A percentile compares a stretch with the other conserved stretches of the same genome.
Conservation (phyloP, 257 asterid genomes). For the Gynochthodes officinalis region DNA sequence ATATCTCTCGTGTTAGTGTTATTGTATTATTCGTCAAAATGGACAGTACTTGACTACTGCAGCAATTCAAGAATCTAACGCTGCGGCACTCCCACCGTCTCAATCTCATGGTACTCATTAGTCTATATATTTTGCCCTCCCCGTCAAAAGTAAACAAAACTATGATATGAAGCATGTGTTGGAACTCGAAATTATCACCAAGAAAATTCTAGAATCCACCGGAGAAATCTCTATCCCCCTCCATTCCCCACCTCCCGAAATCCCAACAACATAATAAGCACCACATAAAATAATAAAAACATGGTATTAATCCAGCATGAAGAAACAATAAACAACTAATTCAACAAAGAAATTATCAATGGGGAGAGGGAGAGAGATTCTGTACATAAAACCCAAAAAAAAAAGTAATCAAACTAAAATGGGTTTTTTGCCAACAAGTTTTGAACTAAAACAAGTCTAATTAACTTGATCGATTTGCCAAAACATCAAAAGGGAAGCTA, state of each 20-base stretch:
- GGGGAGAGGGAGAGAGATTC: too few relatives aligned
- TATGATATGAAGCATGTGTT: neutral
- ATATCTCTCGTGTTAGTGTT: too few relatives aligned
- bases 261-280: too few relatives aligned
- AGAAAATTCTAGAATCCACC: slow-evolving; percentile 13
- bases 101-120: neutral
- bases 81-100: too few relatives aligned
- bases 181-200: neutral
- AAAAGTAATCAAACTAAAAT: neutral
- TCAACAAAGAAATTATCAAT: neutral
- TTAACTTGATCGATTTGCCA: too few relatives aligned
- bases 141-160: too few relatives aligned
- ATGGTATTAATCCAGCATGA: too few relatives aligned
- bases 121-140: neutral
- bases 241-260: neutral
- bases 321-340: too few relatives aligned
- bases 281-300: too few relatives aligned
- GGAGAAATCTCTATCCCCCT: neutral
- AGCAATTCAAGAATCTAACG: too few relatives aligned
- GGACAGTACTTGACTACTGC: too few relatives aligned
- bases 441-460: neutral
- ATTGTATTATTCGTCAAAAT: too few relatives aligned
- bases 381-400: neutral
- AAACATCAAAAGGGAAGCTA: neutral
- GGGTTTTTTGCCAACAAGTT: neutral